Evolutionary conservation across 345 rosid genomes (phyloP).

Genomic region (Arabis alpina): DNA sequence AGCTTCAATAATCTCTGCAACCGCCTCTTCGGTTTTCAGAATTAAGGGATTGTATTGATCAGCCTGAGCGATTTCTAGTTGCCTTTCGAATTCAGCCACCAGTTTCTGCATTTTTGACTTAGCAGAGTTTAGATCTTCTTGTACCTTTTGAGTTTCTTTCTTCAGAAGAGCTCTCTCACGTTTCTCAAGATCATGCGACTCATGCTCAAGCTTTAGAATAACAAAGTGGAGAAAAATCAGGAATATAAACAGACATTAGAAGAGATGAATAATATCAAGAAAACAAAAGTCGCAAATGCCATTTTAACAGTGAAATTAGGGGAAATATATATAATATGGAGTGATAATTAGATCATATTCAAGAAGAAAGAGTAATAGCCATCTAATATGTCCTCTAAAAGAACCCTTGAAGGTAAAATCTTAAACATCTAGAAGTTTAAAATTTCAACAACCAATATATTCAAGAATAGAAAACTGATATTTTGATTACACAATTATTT

Average conservation of each 20-base stretch:
- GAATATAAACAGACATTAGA: constrained; percentile 8
- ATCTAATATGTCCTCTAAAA: too few species aligned
- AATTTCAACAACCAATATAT: too few species aligned
- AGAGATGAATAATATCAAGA: too few species aligned
- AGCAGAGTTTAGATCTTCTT: constrained; percentile 60
- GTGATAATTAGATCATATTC: too few species aligned
- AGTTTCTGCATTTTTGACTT: constrained; percentile 56
- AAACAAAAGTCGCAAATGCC: too few species aligned
- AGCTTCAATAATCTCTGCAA: constrained; percentile 67
- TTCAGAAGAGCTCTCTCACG: constrained; percentile 60
- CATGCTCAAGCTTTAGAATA: constrained; percentile 63
- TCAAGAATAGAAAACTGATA: too few species aligned
- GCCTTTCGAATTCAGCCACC: constrained; percentile 61
- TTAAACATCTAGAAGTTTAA: too few species aligned
- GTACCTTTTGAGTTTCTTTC: constrained; percentile 62
- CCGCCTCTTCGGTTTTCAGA: constrained; percentile 61
- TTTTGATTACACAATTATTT: too few species aligned
- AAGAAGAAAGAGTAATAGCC: too few species aligned
- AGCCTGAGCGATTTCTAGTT: constrained; percentile 46
- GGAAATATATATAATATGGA: too few species aligned
- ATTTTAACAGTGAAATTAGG: too few species aligned
- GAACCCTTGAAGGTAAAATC: too few species aligned
- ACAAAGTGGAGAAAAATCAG: not conserved
- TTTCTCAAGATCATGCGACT: constrained; percentile 68
- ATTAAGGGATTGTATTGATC: constrained; percentile 65